Base-by-base conservation (phyloP, 768 basidiomycete genomes). In the Pisolithus orientalis region DNA sequence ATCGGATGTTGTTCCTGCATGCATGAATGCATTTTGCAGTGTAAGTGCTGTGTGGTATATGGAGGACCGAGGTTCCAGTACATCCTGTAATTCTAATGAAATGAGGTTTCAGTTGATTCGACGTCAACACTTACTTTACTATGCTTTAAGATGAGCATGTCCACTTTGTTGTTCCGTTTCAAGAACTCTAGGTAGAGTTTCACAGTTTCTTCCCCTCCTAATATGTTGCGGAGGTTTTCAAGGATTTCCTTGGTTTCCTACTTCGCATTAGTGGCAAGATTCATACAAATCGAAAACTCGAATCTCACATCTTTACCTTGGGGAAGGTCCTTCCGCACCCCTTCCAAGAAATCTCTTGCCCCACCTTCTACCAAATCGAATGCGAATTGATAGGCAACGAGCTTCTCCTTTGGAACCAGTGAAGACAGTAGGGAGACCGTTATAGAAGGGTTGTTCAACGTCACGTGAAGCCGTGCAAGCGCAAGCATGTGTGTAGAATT, bases 41-140 rank as follows among this genome's bases (percentile, higher is more conserved):
- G 94, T 94, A 57, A 99, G 80, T 4, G 96, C 94, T 5, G 92
- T 94, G 71, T 99, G 96, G 67, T 94, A 98, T 64, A 99, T 91
- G 17, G 95, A 98, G 24, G 91, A 94, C 37, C 95, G 87, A 27
- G 93, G 81, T 63, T 97, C 95, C 21, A 98, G 76, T 1, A 84
- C 83, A 48, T 97, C 94, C 91, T 94, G 56, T 4, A 50, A 49
- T 4, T 43, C 32, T 28, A 38, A 58, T 50, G 37, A 65, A 44
- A 27, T 17, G 27, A 17, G 9, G 44, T 34, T 39, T 28, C 37
- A 52, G 27, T 4, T 47, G 17, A 17, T 50, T 27, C n/a, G 10
- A 11, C 24, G 4, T 27, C 2, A 14, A 34, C 24, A 11, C 56
- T 51, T 58, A 90, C 92, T 78, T 95, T 97, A 49, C 93, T 94